Evolutionary conservation across 257 asterid genomes (phyloP), one percentile per base, ranked within the genome.

Genomic region (Osmanthus fragrans): DNA sequence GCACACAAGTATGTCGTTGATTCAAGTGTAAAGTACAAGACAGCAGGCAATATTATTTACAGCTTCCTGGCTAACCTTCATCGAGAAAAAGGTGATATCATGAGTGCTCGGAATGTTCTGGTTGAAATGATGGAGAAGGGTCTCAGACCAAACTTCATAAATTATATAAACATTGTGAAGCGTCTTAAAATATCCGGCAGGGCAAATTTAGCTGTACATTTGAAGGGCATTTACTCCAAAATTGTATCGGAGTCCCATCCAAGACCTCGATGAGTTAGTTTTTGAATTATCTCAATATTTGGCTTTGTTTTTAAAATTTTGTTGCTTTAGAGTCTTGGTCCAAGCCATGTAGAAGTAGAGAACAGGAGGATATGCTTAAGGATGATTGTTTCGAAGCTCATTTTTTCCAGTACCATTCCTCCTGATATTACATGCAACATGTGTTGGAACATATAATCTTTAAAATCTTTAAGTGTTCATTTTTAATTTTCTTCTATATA

Each of bases 111-210:
- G 70, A 76, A 81, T 33, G 83, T 85, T 40, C 85, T 94, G 67
- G 78, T 81, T 56, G 91, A 92, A 71, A 87, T 92, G 97, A 90
- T 92, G 96, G 92, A 81, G 68, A 92, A 87, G 88, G 86, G 86
- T 73, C 82, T 89, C 29, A 89, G 81, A 84, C 97, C 97, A 11
- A 84, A 87, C 81, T 89, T 82, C 73, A 39, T 80, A 69, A 83
- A 78, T 80, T 89, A 84, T 77, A 7, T 76, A 5, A 87, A 85
- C 32, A 80, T 84, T 39, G 84, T 87, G 83, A 85, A 82, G 83
- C 80, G 74, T 51, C 90, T 94, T 56, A 36, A 64, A 73, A 82
- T 83, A 67, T 83, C 63, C 37, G 88, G 92, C 70, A 87, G 76
- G 81, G 74, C 23, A 49, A 65, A 82, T 58, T 78, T 92, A 74